Evolutionary conservation across 2,329 filamentous ascomycete genomes (phyloP), one percentile per base, ranked within the genome.

Genomic region (Microdochium nivale): DNA sequence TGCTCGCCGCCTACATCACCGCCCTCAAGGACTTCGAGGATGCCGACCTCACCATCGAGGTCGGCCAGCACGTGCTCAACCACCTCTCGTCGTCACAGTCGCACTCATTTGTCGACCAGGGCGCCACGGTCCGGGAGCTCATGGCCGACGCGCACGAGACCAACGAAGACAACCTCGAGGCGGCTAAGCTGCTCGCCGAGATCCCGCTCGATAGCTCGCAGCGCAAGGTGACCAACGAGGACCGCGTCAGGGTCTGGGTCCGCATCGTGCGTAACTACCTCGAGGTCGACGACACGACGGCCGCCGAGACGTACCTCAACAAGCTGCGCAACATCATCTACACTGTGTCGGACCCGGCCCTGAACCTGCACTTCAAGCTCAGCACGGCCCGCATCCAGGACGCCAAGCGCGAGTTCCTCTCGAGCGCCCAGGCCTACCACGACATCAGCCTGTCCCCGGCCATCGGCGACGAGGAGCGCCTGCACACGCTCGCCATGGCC

Each of bases 321-420:
- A 91, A 92, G 69, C 87, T 95, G 68, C 97, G 96, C 72, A 92
- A 94, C 64, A 78, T 96, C 58, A 90, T 96, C 66, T 83, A 88
- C 72, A 84, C 80, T 56, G 83, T 96, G 30, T 72, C 79, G 27
- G 84, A 96, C 66, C 80, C 84, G 37, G 80, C 87, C 54, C 77
- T 92, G 47, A 83, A 83, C 59, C 76, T 97, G 49, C 86, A 92
- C 69, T 99, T 97, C 72, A 83, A 89, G 61, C 83, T 97, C 56
- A 92, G 87, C 9, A 90, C 96, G 69, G 94, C 94, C 5, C 87
- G 92, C 54, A 96, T 99, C 68, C 83, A 90, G 59, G 94, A 99
- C 70, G 87, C 91, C 21, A 88, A 94, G 65, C 83, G 92, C 44
- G 83, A 87, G 62, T 99, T 99, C 73, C 75, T 97, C 24, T 84